phyloP scores from a whole-genome alignment of 2,329 filamentous ascomycete genomes.

The Graphiopsis chlorocephala region DNA sequence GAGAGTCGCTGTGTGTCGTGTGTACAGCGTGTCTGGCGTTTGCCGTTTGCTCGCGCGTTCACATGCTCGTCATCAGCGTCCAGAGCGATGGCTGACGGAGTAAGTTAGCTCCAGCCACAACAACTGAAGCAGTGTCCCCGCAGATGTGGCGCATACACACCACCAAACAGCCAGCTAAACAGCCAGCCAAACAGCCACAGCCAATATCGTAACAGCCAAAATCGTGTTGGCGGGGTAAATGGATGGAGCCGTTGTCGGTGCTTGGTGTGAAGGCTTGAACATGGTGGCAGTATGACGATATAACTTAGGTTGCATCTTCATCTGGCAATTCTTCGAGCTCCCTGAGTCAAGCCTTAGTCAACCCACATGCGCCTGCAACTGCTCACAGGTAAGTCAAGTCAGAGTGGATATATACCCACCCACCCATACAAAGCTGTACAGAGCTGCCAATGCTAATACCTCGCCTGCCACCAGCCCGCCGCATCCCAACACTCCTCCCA shows the following conservation, averaged over 20 bases:
- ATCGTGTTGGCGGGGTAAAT: not conserved
- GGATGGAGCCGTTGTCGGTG: not conserved
- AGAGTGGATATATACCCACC: not conserved
- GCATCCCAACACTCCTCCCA: conserved; percentile 6
- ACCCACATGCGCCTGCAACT: conserved; percentile 6
- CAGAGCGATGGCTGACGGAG: not conserved
- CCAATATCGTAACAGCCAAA: no score
- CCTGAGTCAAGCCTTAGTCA: conserved; percentile 8
- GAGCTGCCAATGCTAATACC: not conserved
- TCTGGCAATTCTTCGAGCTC: not conserved
- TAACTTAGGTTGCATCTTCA: not conserved
- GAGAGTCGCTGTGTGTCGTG: not conserved
- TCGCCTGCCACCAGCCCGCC: not conserved
- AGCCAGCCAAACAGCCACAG: not conserved
- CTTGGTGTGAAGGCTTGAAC: not conserved
- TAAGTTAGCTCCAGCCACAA: not conserved
- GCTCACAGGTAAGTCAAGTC: not conserved
- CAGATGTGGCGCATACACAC: not conserved
- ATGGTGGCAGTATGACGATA: not conserved
- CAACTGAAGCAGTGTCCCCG: no score
- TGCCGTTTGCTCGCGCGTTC: not conserved
- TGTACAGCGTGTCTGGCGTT: not conserved
- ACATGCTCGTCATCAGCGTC: not conserved
- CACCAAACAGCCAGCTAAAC: not conserved
- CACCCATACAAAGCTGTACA: not conserved